phyloP scores from a whole-genome alignment of 208 protist species.

The Crithidia sp. region DNA sequence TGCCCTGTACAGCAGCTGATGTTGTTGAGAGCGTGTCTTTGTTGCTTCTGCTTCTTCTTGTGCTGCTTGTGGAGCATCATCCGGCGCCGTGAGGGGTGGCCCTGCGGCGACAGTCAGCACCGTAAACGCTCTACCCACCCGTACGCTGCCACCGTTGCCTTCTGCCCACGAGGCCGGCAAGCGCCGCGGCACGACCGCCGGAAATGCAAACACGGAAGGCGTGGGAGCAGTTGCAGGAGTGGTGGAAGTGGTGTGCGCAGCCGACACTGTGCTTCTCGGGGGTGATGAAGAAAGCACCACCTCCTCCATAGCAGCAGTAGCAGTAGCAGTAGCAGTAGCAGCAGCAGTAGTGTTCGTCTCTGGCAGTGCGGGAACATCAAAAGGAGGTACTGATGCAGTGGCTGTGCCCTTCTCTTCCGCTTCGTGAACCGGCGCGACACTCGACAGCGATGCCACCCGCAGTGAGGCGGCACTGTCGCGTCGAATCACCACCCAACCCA shows the following conservation, averaged over 20 bases:
- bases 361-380: too few relatives aligned
- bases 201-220: neutral
- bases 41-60: too few relatives aligned
- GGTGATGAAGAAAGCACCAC: neutral
- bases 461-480: too few relatives aligned
- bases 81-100: constrained; percentile 1
- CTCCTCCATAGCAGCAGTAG: neutral
- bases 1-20: constrained; percentile 15
- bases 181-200: neutral
- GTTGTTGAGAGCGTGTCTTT: too few relatives aligned
- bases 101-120: constrained; percentile 25
- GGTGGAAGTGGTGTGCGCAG: neutral
- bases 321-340: neutral
- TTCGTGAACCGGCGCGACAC: too few relatives aligned
- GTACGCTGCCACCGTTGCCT: constrained; percentile 21
- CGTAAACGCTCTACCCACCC: constrained; percentile 17
- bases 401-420: too few relatives aligned
- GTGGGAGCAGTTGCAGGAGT: too few relatives aligned
- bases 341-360: neutral
- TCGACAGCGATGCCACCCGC: too few relatives aligned
- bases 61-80: too few relatives aligned
- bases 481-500: too few relatives aligned
- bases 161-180: constrained; percentile 9
- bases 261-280: too few relatives aligned
- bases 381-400: too few relatives aligned